phyloP scores from a whole-genome alignment of 2,329 filamentous ascomycete genomes.

The Cercospora beticola region DNA sequence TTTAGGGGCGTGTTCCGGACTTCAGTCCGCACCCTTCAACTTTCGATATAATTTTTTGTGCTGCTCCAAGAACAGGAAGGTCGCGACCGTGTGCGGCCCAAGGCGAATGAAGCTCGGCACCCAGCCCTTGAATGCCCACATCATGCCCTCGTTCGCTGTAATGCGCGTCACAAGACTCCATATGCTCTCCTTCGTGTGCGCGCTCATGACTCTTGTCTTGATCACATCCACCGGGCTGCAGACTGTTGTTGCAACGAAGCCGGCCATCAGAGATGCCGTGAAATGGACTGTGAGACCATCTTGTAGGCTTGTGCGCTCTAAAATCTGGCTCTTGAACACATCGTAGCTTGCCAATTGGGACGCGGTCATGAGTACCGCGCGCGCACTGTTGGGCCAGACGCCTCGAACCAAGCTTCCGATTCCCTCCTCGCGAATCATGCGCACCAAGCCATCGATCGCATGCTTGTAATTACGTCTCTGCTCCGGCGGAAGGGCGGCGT shows the following conservation, averaged over 20 bases:
- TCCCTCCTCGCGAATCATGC: conserved; percentile 87
- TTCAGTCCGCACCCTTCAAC: conserved; percentile 10
- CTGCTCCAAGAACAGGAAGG: conserved; percentile 81
- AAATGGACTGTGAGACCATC: conserved; percentile 77
- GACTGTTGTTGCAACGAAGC: conserved; percentile 79
- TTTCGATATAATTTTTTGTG: conserved; percentile 74
- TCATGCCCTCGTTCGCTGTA: conserved; percentile 67
- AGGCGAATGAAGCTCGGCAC: conserved; percentile 71
- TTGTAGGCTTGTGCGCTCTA: conserved; percentile 63
- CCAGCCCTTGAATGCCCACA: conserved; percentile 90
- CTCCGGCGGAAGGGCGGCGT: conserved; percentile 68
- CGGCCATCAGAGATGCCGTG: conserved; percentile 72
- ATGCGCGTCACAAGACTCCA: conserved; percentile 64
- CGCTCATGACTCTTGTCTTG: conserved; percentile 84
- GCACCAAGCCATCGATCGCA: conserved; percentile 79
- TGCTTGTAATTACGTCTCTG: conserved; percentile 86
- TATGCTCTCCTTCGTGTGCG: conserved; percentile 55
- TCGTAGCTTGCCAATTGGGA: conserved; percentile 83
- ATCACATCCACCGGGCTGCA: conserved; percentile 86
- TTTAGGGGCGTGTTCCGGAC: neutral
- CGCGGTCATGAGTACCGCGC: conserved; percentile 85
- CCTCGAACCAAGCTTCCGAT: conserved; percentile 73
- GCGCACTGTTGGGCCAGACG: conserved; percentile 76
- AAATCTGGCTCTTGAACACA: conserved; percentile 69
- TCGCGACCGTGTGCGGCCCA: conserved; percentile 78